A percentile compares a stretch with the other conserved stretches of the same genome.
Evolutionary conservation across 257 asterid species (phyloP).

Genomic region (Sherardia arvensis): DNA sequence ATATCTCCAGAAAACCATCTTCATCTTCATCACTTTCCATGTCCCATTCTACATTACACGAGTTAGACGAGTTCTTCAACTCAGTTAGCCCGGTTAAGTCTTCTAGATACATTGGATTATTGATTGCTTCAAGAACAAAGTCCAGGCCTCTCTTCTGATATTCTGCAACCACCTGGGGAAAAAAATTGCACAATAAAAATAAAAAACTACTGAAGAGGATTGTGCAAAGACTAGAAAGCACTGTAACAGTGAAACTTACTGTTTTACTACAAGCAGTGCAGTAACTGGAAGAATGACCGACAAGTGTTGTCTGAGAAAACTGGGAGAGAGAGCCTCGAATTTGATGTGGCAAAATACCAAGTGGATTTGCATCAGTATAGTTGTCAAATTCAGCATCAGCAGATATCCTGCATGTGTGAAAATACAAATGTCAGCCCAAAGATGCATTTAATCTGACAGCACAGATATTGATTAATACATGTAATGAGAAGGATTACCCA

Average conservation of each 20-base stretch:
- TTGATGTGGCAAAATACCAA: constrained; percentile 95
- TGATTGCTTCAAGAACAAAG: constrained; percentile 74
- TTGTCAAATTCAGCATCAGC: constrained; percentile 74
- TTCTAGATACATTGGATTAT: constrained; percentile 84
- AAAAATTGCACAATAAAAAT: background rate
- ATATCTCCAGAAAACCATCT: constrained; percentile 52
- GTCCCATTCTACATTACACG: constrained; percentile 63
- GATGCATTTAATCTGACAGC: background rate
- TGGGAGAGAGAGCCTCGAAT: constrained; percentile 82
- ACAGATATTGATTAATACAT: background rate
- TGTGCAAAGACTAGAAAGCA: background rate
- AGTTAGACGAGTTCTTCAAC: constrained; percentile 59
- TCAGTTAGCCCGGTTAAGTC: constrained; percentile 89
- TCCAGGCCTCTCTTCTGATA: constrained; percentile 62
- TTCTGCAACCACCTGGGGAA: constrained; percentile 62
- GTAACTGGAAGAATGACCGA: constrained; percentile 76
- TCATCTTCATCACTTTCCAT: constrained; percentile 38
- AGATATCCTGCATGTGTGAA: constrained; percentile 37
- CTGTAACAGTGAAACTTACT: constrained; percentile 45
- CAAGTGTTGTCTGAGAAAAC: constrained; percentile 85
- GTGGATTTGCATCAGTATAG: constrained; percentile 59
- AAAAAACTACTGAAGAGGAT: background rate
- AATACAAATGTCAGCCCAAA: background rate
- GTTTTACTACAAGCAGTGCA: constrained; percentile 88
- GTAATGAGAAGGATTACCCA: constrained; percentile 35